phyloP scores from a whole-genome alignment of 1,284 basidiomycete species.

The Tremellales sp. region DNA sequence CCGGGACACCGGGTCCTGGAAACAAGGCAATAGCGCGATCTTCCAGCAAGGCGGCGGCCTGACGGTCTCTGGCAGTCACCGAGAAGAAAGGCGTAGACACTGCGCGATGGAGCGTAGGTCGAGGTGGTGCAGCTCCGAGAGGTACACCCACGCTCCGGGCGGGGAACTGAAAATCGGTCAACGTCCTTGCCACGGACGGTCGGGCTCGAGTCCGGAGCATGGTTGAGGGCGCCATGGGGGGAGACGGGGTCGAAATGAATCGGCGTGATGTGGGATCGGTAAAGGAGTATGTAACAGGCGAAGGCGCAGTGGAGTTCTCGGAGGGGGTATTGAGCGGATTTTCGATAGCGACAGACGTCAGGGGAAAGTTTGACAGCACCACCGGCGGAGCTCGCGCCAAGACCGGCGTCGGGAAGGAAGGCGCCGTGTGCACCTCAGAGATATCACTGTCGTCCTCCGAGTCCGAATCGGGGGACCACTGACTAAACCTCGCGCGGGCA shows the following conservation, averaged over 20 bases:
- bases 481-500: slow-evolving; percentile 16
- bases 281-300: slow-evolving; percentile 6
- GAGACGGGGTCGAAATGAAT: slow-evolving; percentile 22
- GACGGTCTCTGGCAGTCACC: background rate
- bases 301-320: slow-evolving; percentile 8
- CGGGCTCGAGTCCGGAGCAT: slow-evolving; percentile 14
- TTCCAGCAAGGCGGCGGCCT: background rate
- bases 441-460: slow-evolving; percentile 20
- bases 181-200: slow-evolving; percentile 9
- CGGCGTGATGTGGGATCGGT: background rate
- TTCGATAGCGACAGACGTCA: slow-evolving; percentile 20
- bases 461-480: slow-evolving; percentile 23
- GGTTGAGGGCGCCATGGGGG: slow-evolving; percentile 15
- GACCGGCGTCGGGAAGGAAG: slow-evolving; percentile 28
- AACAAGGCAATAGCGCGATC: background rate
- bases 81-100: slow-evolving; percentile 23
- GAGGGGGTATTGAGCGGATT: slow-evolving; percentile 11
- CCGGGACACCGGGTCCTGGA: background rate
- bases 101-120: slow-evolving; percentile 17
- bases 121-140: slow-evolving; percentile 21
- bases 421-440: slow-evolving; percentile 29
- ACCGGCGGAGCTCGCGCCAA: slow-evolving; percentile 11
- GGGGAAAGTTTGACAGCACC: slow-evolving; percentile 28
- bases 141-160: slow-evolving; percentile 17
- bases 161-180: slow-evolving; percentile 16